phyloP scores from a whole-genome alignment of 345 rosid species.

The Populus pruinosa region DNA sequence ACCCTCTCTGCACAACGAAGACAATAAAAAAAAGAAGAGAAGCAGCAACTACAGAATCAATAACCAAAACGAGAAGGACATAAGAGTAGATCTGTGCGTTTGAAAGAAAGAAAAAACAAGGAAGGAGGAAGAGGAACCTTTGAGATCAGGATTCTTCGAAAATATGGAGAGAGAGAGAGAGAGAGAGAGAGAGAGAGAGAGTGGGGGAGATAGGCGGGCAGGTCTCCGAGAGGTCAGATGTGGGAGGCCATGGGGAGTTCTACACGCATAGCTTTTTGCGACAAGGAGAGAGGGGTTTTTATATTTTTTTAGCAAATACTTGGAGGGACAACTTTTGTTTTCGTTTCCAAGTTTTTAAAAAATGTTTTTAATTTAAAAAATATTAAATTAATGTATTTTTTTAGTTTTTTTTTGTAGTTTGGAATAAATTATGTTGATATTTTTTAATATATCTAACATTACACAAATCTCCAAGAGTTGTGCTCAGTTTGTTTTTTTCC shows the following conservation, averaged over 20 bases:
- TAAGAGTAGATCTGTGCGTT: neutral
- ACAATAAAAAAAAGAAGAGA: neutral
- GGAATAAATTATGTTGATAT: too few species aligned
- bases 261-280: neutral
- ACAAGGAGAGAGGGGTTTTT: neutral
- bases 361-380: too few species aligned
- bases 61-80: neutral
- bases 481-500: too few species aligned
- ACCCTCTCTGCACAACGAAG: neutral
- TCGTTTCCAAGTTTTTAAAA: too few species aligned
- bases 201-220: neutral
- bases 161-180: too few species aligned
- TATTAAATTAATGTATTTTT: too few species aligned
- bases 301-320: neutral
- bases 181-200: neutral
- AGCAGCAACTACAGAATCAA: neutral
- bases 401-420: too few species aligned
- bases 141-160: neutral
- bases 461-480: too few species aligned
- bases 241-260: neutral
- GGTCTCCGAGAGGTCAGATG: slow-evolving; percentile 2
- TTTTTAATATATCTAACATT: too few species aligned
- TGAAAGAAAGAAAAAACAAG: too few species aligned
- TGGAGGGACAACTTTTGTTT: too few species aligned
- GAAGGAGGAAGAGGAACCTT: neutral